Conservation (phyloP, 1,284 basidiomycete genomes). For the Melanopsichium pennsylvanicum region DNA sequence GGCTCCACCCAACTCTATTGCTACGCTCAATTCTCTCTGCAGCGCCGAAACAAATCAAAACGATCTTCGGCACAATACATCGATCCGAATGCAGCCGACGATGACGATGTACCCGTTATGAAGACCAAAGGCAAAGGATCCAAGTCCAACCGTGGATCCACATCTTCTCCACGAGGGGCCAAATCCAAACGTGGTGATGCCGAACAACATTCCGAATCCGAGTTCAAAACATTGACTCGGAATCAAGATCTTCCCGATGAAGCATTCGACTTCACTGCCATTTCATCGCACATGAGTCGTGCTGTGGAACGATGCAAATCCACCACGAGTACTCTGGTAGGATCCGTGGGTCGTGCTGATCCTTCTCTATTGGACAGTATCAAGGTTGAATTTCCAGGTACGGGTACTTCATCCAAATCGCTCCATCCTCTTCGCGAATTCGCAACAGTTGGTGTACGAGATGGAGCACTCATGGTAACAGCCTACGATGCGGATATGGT, state of each 20-base stretch:
- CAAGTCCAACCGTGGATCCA: slow-evolving; percentile 29
- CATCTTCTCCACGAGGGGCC: slow-evolving; percentile 24
- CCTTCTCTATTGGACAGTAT: slow-evolving; percentile 55
- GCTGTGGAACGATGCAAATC: slow-evolving; percentile 45
- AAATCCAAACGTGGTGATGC: slow-evolving; percentile 38
- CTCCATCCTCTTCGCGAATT: slow-evolving; percentile 54
- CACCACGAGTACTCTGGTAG: slow-evolving; percentile 47
- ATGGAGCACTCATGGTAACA: slow-evolving; percentile 57
- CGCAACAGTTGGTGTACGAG: slow-evolving; percentile 62
- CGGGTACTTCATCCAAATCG: slow-evolving; percentile 12
- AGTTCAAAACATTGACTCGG: slow-evolving; percentile 41
- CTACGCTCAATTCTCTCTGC: neutral
- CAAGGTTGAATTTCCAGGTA: slow-evolving; percentile 39
- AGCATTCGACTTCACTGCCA: slow-evolving; percentile 43
- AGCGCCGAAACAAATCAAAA: slow-evolving; percentile 35
- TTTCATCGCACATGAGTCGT: slow-evolving; percentile 46
- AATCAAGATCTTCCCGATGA: slow-evolving; percentile 53
- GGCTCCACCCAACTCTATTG: neutral
- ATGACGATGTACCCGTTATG: slow-evolving; percentile 57
- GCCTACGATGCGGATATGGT: slow-evolving; percentile 57
- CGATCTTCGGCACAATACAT: slow-evolving; percentile 43
- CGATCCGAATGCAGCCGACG: slow-evolving; percentile 28
- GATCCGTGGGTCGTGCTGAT: slow-evolving; percentile 50
- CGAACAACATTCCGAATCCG: slow-evolving; percentile 6
- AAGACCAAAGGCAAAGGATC: slow-evolving; percentile 57